These are phyloP conservation scores for Quercus engelmannii DNA, from an alignment of 306 rosid genomes.

Conservation along the genomic window DNA sequence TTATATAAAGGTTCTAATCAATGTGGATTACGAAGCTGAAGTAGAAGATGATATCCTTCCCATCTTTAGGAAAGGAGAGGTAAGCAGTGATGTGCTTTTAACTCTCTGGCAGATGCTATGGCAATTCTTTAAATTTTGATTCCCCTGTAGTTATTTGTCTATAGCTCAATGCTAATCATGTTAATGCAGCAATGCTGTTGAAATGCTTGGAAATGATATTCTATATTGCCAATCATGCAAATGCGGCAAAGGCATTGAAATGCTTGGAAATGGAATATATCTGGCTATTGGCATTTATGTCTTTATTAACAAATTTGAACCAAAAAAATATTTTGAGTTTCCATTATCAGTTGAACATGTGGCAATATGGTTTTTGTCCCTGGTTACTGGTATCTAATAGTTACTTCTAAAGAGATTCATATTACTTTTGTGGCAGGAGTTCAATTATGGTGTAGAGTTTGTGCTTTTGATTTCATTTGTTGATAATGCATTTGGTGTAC, in stretches of 20 bases:
- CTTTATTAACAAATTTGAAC: not conserved
- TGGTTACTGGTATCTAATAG: not conserved
- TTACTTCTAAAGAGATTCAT: conserved; percentile 2
- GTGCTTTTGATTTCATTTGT: conserved; percentile 70
- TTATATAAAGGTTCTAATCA: conserved; percentile 50
- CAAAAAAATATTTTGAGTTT: not conserved
- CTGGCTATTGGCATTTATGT: not conserved
- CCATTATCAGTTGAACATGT: not conserved
- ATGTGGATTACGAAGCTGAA: conserved; percentile 83
- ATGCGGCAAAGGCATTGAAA: not conserved
- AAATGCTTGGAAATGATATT: not conserved
- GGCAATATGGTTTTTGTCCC: not conserved
- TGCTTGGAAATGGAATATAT: not conserved
- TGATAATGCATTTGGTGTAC: conserved; percentile 34
- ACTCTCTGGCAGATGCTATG: not conserved
- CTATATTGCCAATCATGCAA: no score
- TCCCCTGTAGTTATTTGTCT: not conserved
- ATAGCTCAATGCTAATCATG: not conserved
- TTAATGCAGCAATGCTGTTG: not conserved
- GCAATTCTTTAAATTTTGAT: not conserved
- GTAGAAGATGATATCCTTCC: conserved; percentile 89
- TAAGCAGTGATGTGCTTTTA: conserved; percentile 22
- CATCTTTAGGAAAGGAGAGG: conserved; percentile 96
- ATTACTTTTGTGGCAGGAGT: conserved; percentile 55
- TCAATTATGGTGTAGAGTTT: conserved; percentile 79